A percentile compares a stretch with the other conserved stretches of the same genome.
Conservation (phyloP, 129 eudicot genomes). For the Calendula officinalis region DNA sequence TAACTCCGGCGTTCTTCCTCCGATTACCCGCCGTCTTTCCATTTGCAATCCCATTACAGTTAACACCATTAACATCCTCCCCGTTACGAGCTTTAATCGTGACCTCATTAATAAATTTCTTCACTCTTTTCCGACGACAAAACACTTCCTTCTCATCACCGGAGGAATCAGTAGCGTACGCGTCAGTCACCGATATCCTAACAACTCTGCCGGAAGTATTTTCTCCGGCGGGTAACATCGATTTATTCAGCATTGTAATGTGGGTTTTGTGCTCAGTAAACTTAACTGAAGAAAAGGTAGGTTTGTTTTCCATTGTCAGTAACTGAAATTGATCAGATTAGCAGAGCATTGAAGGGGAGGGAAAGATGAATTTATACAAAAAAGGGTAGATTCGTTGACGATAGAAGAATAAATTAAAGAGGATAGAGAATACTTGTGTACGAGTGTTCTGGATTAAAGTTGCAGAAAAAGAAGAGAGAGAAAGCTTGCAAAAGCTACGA, state of each 20-base stretch:
- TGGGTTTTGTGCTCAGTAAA: slow-evolving; percentile 58
- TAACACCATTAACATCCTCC: slow-evolving; percentile 2
- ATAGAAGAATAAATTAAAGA: slow-evolving; percentile 20
- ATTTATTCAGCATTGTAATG: slow-evolving; percentile 29
- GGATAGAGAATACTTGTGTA: slow-evolving; percentile 5
- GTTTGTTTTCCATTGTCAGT: slow-evolving; percentile 16
- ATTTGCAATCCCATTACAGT: not conserved
- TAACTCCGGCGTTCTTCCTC: slow-evolving; percentile 23
- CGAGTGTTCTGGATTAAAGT: too few relatives aligned
- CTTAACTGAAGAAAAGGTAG: slow-evolving; percentile 33
- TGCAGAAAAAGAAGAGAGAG: slow-evolving; percentile 33
- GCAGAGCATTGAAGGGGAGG: slow-evolving; percentile 29
- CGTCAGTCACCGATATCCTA: slow-evolving; percentile 74
- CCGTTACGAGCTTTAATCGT: slow-evolving; percentile 33
- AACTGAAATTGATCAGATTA: slow-evolving; percentile 24
- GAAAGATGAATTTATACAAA: slow-evolving; percentile 9
- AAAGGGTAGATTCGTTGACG: slow-evolving; percentile 45
- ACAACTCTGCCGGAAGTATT: slow-evolving; percentile 33
- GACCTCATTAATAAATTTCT: slow-evolving; percentile 64
- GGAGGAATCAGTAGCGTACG: slow-evolving; percentile 86
- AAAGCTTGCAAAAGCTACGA: not conserved
- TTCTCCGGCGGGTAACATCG: not conserved
- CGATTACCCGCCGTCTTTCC: slow-evolving; percentile 5
- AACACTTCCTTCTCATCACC: slow-evolving; percentile 46
- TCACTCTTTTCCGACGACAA: slow-evolving; percentile 39